These are phyloP conservation scores for Claviceps africana DNA, from an alignment of 2,329 filamentous ascomycete genomes.

Conservation along the genomic window DNA sequence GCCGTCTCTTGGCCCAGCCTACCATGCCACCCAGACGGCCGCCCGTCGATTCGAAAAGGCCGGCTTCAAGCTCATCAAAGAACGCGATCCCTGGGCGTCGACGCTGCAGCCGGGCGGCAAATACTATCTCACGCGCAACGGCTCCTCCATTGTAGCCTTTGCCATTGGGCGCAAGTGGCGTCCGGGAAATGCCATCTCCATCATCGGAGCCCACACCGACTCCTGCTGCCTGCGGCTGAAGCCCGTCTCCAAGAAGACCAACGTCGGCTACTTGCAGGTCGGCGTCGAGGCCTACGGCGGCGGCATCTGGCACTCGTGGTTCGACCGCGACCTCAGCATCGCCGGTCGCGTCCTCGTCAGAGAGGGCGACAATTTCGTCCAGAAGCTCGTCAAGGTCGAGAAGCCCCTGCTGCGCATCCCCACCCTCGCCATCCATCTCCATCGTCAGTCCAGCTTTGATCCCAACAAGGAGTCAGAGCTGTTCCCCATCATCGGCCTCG, in stretches of 20 bases:
- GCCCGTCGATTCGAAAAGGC: conserved; percentile 64
- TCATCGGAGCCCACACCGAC: conserved; percentile 94
- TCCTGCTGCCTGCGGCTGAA: conserved; percentile 86
- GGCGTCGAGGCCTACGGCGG: conserved; percentile 95
- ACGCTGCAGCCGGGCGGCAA: conserved; percentile 74
- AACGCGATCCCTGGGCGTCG: conserved; percentile 78
- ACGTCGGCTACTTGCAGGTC: conserved; percentile 80
- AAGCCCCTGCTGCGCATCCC: conserved; percentile 84
- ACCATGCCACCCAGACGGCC: conserved; percentile 78
- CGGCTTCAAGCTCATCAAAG: conserved; percentile 78
- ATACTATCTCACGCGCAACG: conserved; percentile 92
- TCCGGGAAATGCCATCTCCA: conserved; percentile 77
- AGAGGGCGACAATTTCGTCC: conserved; percentile 56
- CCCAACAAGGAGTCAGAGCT: conserved; percentile 97
- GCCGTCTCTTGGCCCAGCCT: conserved; percentile 43
- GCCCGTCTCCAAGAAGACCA: conserved; percentile 80
- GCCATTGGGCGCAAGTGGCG: conserved; percentile 83
- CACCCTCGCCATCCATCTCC: conserved; percentile 85
- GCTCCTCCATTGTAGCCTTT: conserved; percentile 83
- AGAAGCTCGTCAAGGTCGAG: conserved; percentile 81
- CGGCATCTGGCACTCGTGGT: conserved; percentile 97
- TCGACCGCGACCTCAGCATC: conserved; percentile 84
- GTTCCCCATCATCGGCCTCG: conserved; percentile 82
- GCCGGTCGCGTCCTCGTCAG: conserved; percentile 78
- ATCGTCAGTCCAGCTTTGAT: conserved; percentile 70